A percentile compares a stretch with the other conserved stretches of the same genome.
These are phyloP conservation scores for Globisporangium perplexum DNA, from an alignment of 352 stramenopile genomes.

Conservation along the genomic window DNA sequence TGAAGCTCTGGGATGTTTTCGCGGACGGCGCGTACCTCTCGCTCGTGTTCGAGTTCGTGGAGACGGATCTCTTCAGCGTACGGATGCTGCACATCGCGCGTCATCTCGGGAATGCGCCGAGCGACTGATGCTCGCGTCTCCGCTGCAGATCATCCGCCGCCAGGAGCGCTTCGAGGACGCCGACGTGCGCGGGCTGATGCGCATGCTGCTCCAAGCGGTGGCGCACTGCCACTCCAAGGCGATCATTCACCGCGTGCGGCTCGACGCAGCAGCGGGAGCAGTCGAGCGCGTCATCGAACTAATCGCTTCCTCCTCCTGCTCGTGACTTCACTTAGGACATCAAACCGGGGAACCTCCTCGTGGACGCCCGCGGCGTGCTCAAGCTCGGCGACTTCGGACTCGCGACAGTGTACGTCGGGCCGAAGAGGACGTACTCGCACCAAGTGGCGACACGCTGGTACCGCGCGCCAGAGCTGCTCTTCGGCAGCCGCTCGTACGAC, in stretches of 20 bases:
- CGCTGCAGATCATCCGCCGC: slow-evolving; percentile 32
- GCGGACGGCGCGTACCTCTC: slow-evolving; percentile 49
- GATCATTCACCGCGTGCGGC: slow-evolving; percentile 54
- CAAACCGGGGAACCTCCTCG: slow-evolving; percentile 67
- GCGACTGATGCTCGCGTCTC: not conserved
- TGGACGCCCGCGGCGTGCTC: slow-evolving; percentile 42
- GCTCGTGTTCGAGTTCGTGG: slow-evolving; percentile 72
- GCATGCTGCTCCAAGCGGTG: slow-evolving; percentile 63
- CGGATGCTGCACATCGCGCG: not conserved
- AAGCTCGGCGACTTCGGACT: slow-evolving; percentile 83
- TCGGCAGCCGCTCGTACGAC: slow-evolving; percentile 61
- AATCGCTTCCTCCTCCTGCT: not conserved
- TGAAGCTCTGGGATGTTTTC: slow-evolving; percentile 57
- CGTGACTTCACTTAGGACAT: slow-evolving; percentile 31
- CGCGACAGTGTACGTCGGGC: slow-evolving; percentile 48
- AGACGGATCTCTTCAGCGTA: slow-evolving; percentile 51
- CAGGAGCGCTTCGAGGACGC: slow-evolving; percentile 24
- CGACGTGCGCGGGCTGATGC: slow-evolving; percentile 50
- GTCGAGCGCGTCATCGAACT: not conserved
- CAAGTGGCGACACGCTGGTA: slow-evolving; percentile 83
- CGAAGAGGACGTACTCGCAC: slow-evolving; percentile 45
- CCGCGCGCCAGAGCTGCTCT: slow-evolving; percentile 74
- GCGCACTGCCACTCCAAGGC: slow-evolving; percentile 50
- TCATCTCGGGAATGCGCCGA: not conserved
- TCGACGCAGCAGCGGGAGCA: too few relatives aligned